Base-by-base conservation (phyloP, 805 yeast genomes). In the Saccharomycopsis sp. region DNA sequence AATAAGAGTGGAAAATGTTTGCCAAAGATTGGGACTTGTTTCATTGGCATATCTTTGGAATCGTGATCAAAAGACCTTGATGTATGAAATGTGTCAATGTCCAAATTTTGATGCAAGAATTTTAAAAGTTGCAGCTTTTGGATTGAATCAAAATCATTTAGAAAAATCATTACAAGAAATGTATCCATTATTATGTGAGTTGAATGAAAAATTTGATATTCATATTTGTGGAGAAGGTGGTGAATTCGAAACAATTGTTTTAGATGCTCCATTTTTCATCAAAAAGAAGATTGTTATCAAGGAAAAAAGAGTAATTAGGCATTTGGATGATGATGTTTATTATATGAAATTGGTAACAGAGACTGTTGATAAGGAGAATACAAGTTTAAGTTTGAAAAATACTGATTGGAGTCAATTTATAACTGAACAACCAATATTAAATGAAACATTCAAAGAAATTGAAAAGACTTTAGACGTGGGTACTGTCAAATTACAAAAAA, bases 141-240 rank as follows among this genome's bases (percentile, higher is more conserved):
- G 98, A 0, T 67, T 92, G 37, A 66, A 71, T 41, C 67, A 69
- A 13, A 54, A 54, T 1, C 83, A 87, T 59, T 62, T 92, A 46
- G 94, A 94, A 2, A 70, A 72, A 55, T 62, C 78, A 2, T 62
- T 92, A 32, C 71, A 66, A 3, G 71, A 82, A 46, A 63, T 80
- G 48, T 71, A 69, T 41, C 81, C 85, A 1, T 69, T 63, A 0
- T 58, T 92, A 54, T 48, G 64, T 10, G 63, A 63, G 30, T 61
- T 88, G 45, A 80, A 87, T 55, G 45, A 55, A 8, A 61, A 64
- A 57, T 88, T 74, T 59, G 94, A 88, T 2, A 83, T 88, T 12
- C 96, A 89, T 57, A 76, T 92, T 0, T 92, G 98, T 62, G 99
- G 99, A 12, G 99, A 92, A 64, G 99, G 99, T 26, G 99, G 99